Conservation (phyloP, 2,329 filamentous ascomycete genomes). For the Magnaporthales sp. region DNA sequence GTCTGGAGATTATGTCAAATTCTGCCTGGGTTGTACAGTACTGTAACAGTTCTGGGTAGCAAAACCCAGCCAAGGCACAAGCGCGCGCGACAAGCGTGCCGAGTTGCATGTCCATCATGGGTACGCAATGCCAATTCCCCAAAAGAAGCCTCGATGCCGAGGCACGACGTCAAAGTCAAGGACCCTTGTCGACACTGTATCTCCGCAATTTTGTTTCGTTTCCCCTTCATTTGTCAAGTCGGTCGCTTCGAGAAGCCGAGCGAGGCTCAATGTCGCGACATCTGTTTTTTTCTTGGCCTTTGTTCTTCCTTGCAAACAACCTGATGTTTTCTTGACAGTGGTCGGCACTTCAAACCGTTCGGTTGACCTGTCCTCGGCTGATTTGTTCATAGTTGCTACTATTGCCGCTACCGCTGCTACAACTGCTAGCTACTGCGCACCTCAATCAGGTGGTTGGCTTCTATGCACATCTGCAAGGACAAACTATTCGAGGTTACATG, state of each 20-base stretch:
- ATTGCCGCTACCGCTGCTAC: neutral
- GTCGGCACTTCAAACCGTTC: neutral
- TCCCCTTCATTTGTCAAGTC: neutral
- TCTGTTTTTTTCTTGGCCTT: neutral
- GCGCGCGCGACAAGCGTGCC: neutral
- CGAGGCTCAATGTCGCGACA: neutral
- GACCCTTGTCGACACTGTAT: neutral
- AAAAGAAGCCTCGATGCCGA: constrained; percentile 2
- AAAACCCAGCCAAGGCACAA: neutral
- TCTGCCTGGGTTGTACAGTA: neutral
- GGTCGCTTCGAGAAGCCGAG: neutral
- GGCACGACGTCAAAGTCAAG: neutral
- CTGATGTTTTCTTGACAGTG: neutral
- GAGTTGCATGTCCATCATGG: neutral
- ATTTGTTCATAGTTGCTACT: neutral
- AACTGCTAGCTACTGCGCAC: neutral
- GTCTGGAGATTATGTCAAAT: neutral
- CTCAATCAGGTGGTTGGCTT: neutral
- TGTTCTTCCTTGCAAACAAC: neutral
- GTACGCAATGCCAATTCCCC: neutral
- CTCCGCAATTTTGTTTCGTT: neutral
- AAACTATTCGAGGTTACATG: neutral
- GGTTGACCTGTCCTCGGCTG: neutral
- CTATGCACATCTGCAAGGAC: neutral
- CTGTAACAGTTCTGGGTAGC: neutral